A percentile compares a stretch with the other conserved stretches of the same genome.
Conservation (phyloP, 768 basidiomycete species). For the Tricholoma saponaceum region DNA sequence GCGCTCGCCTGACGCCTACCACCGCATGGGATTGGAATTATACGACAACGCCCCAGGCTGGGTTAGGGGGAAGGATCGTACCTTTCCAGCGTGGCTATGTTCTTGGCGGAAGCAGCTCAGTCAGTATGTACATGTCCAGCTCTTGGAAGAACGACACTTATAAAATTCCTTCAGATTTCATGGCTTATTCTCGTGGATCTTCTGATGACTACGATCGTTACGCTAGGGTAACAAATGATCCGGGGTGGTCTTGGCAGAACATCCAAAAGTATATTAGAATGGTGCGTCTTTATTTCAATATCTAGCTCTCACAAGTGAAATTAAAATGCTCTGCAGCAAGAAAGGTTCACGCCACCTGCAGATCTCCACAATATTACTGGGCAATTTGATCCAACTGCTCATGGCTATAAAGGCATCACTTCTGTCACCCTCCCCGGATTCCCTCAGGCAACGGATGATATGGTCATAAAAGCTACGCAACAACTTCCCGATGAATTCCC, state of each 20-base stretch:
- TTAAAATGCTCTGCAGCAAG: constrained; percentile 16
- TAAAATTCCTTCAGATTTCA: constrained; percentile 11
- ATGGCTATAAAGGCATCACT: constrained; percentile 21
- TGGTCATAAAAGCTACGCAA: constrained; percentile 19
- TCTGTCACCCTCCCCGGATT: constrained; percentile 19
- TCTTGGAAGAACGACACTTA: background rate
- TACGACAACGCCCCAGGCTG: constrained; percentile 21
- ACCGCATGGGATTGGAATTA: constrained; percentile 22
- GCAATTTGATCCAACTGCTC: constrained; percentile 21
- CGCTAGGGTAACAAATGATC: constrained; percentile 11
- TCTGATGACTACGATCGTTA: constrained; percentile 21
- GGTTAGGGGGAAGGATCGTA: constrained; percentile 19
- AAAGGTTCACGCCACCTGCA: constrained; percentile 20
- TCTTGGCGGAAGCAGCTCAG: constrained; percentile 24
- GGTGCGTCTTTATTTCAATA: constrained; percentile 14
- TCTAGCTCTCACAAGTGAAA: background rate
- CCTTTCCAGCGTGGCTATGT: constrained; percentile 22
- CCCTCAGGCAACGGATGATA: constrained; percentile 15
- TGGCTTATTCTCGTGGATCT: constrained; percentile 22
- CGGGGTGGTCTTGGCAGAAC: constrained; percentile 22
- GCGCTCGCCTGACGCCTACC: constrained; percentile 5
- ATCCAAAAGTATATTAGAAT: constrained; percentile 15
- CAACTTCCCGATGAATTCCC: constrained; percentile 17
- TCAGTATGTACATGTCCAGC: constrained; percentile 18
- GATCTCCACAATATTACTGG: constrained; percentile 25